phyloP scores from a whole-genome alignment of 176 grass and related monocot species.

The bread wheat (Triticum aestivum) region IWGSC_CS_RefSeq_v2.1 NC_057797.1:166971962-166972461 shows the following conservation, averaged over 20 bases:
- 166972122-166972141: constrained; percentile 83
- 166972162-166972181: constrained; percentile 71
- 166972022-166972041: neutral
- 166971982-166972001: constrained; percentile 75
- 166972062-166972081: constrained; percentile 11
- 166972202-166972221: neutral
- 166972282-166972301: neutral
- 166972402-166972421: neutral
- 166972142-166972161: constrained; percentile 83
- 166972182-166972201: neutral
- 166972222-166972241: neutral
- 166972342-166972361: neutral
- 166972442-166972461: constrained; percentile 42
- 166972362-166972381: neutral
- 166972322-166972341: neutral
- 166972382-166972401: neutral
- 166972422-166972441: neutral
- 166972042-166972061: neutral
- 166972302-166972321: neutral
- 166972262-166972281: neutral
- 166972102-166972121: constrained; percentile 81
- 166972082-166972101: constrained; percentile 59
- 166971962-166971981: constrained; percentile 79
- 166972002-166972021: constrained; percentile 36
- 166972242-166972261: neutral